These are phyloP conservation scores for Fraxinus velutina DNA, from an alignment of 305 asterid species.

Conservation along the genomic window DNA sequence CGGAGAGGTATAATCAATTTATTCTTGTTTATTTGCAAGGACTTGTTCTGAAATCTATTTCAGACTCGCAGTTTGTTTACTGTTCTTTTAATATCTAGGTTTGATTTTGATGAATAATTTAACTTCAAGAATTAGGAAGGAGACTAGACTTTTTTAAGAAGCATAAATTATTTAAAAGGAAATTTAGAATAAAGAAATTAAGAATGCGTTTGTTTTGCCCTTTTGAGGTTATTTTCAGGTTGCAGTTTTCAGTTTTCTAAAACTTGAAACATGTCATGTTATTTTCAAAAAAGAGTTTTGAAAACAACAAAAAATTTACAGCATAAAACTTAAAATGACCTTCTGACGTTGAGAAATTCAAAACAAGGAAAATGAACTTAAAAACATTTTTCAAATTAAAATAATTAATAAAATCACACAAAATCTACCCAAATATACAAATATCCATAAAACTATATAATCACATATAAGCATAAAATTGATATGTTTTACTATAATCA, in stretches of 20 bases:
- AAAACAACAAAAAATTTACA: not conserved
- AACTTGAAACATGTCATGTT: not conserved
- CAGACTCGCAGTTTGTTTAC: not conserved
- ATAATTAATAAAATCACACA: not conserved
- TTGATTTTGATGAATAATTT: not conserved
- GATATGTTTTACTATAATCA: not conserved
- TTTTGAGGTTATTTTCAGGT: not conserved
- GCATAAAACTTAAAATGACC: not conserved
- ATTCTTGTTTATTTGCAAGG: not conserved
- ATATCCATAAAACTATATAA: not conserved
- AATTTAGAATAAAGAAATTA: not conserved
- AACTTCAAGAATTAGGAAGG: not conserved
- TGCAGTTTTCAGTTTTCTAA: not conserved
- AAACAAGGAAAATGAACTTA: not conserved
- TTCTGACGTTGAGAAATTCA: not conserved
- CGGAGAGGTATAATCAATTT: conserved; percentile 48
- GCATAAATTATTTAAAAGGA: not conserved
- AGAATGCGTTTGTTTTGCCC: not conserved
- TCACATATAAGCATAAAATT: not conserved
- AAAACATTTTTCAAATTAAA: not conserved
- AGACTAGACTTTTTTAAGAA: not conserved
- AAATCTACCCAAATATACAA: not conserved
- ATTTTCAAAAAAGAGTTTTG: not conserved
- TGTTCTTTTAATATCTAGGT: not conserved
- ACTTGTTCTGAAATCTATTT: not conserved